Base-by-base conservation (phyloP, 2,329 filamentous ascomycete species). In the Pseudogymnoascus sp. region DNA sequence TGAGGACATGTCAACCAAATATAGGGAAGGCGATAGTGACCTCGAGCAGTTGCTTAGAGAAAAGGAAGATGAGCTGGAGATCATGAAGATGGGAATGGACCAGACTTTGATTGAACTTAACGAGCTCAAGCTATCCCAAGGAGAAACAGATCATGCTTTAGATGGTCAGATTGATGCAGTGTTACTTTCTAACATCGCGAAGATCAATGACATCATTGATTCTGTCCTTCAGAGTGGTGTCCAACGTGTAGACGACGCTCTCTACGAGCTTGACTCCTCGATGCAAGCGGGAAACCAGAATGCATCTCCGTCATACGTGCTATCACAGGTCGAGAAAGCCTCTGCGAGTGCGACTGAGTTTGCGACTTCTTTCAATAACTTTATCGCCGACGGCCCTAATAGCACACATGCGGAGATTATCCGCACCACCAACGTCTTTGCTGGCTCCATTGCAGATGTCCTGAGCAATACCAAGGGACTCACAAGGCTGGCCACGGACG, bases 241-340 rank as follows among this genome's bases (percentile, higher is more conserved):
- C 21, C 88, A 95, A 71, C 88, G 95, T 49, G 93, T 99, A 12
- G 95, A 99, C 71, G 95, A 99, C 76, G 92, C 95, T 45, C 81
- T 99, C 37, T 99, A 99, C 77, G 95, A 99, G 75, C 82, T 99
- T 45, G 95, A 99, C 76, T 97, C 95, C 18, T 90, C 90, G 18
- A 97, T 97, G 92, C 93, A 97, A 75, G 95, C 93, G 41, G 95
- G 95, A 75, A 99, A 99, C 78, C 95, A 97, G 78, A 99, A 96
- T 71, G 95, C 95, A 0, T 96, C 93, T 41, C 92, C 95, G 12
- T 86, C 93, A 1, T 97, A 96, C 73, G 93, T 99, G 11, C 81
- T 99, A 60, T 97, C 93, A 1, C 93, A 97, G 75, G 93, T 97
- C 63, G 95, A 99, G 74, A 99, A 97, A 79, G 93, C 95, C 0